phyloP scores from a whole-genome alignment of 2,329 filamentous ascomycete species.

The Escovopsis sp. region DNA sequence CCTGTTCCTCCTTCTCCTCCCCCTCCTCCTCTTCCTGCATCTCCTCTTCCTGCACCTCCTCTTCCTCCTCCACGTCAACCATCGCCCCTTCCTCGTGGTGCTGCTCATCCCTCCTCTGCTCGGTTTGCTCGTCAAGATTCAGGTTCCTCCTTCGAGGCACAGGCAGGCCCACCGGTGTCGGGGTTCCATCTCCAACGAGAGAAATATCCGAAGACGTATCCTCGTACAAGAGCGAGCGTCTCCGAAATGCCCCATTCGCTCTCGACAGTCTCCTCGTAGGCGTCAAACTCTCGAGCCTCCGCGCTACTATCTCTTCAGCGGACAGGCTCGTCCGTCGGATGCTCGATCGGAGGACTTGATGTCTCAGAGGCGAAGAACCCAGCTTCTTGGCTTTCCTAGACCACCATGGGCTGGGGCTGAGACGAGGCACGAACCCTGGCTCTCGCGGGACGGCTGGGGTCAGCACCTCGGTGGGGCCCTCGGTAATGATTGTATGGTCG shows the following conservation, averaged over 20 bases:
- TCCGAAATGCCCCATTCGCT: not conserved
- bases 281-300: slow-evolving; percentile 1
- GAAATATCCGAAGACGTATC: slow-evolving; percentile 46
- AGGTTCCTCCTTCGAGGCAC: not conserved
- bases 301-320: not conserved
- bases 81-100: not conserved
- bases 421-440: slow-evolving; percentile 3
- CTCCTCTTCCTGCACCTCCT: not conserved
- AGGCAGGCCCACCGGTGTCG: slow-evolving; percentile 11
- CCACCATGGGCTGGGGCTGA: slow-evolving; percentile 14
- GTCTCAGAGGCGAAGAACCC: slow-evolving; percentile 17
- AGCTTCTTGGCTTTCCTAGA: slow-evolving; percentile 22
- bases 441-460: slow-evolving; percentile 1
- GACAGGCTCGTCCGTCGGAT: slow-evolving; percentile 11
- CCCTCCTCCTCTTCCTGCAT: not conserved
- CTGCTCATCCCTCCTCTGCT: slow-evolving; percentile 1
- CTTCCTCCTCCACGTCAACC: not conserved
- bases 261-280: slow-evolving; percentile 2
- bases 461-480: slow-evolving; percentile 1
- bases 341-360: slow-evolving; percentile 19
- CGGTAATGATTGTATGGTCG: not conserved
- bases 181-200: slow-evolving; percentile 35
- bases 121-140: slow-evolving; percentile 5
- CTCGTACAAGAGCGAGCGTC: slow-evolving; percentile 23
- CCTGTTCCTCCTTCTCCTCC: not conserved